Evolutionary conservation across 352 stramenopile genomes (phyloP), one percentile per base, ranked within the genome.

Genomic region (Globisporangium recalcitrans): DNA sequence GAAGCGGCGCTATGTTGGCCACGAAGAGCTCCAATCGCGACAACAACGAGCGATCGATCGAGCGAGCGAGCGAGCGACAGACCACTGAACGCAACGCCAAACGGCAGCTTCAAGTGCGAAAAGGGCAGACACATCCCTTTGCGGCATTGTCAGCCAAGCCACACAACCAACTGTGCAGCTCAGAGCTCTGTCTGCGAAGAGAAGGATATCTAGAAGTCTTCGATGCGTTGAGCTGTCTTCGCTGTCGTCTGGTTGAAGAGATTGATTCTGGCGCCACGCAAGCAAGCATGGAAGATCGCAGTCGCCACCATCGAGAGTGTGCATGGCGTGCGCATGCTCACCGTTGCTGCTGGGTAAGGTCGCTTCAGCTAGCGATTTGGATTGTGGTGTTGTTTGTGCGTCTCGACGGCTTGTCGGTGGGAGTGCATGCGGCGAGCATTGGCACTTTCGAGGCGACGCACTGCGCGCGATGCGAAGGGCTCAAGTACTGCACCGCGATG

Each of bases 401-500:
- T 24, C 7, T 31, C 26, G 49, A 7, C 1, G 8, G 49, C 22
- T 55, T 55, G 49, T 4, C 24, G 7, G 38, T 21, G 26, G 26
- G 7, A 26, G 49, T 40, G 21, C 27, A 56, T 48, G 16, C 47
- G 44, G 1, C 40, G 49, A 31, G 32, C 44, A 70, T 78, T 44
- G 82, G 80, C 24, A 60, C 62, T 21, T 78, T 82, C 13, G 70
- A 75, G 44, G 31, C 73, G 0, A 72, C 71, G 14, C 67, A 70
- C 16, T 92, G 82, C 52, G 67, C 74, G 29, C 65, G 71, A 13
- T 92, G 78, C 57, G 57, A 67, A 2, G 75, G 76, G 4, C 69
- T 92, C 21, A 52, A 80, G 63, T 77, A 89, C 59, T 92, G 80
- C 70, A 84, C 72, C 6, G 73, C 72, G 24, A 82, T 89, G 64